Evolutionary conservation across 1,139 yeast genomes (phyloP).

Genomic region (Scheffersomyces stambukii): DNA sequence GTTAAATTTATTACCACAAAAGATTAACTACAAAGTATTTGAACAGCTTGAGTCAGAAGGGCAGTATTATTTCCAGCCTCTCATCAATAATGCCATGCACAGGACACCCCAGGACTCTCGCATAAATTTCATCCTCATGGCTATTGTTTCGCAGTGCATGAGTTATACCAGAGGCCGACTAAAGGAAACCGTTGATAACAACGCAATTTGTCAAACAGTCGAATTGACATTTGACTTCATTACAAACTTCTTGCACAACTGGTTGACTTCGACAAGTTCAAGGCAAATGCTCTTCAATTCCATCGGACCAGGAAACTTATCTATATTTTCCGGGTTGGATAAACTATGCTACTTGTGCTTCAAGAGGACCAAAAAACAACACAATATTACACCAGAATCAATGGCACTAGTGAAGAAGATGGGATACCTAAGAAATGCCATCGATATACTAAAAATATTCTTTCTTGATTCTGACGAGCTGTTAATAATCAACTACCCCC

Average conservation of each 20-base stretch:
- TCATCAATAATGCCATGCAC: no score
- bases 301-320: slow-evolving; percentile 26
- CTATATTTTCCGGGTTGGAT: slow-evolving; percentile 22
- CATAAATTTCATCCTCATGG: slow-evolving; percentile 22
- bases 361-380: no score
- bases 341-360: slow-evolving; percentile 13
- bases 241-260: slow-evolving; percentile 14
- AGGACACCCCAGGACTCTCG: slow-evolving; percentile 20
- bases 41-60: slow-evolving; percentile 4
- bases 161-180: slow-evolving; percentile 3
- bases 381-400: no score
- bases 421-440: no score
- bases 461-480: no score
- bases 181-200: slow-evolving; percentile 1
- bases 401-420: no score
- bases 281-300: slow-evolving; percentile 24
- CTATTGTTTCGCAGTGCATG: slow-evolving; percentile 13
- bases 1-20: slow-evolving; percentile 13
- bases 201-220: slow-evolving; percentile 10
- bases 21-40: slow-evolving; percentile 9
- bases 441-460: no score
- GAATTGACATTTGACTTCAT: slow-evolving; percentile 9
- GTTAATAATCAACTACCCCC: no score
- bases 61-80: no score
- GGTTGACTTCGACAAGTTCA: slow-evolving; percentile 24